Evolutionary conservation across 2,329 filamentous ascomycete genomes (phyloP).

Genomic region (Canariomyces notabilis): DNA sequence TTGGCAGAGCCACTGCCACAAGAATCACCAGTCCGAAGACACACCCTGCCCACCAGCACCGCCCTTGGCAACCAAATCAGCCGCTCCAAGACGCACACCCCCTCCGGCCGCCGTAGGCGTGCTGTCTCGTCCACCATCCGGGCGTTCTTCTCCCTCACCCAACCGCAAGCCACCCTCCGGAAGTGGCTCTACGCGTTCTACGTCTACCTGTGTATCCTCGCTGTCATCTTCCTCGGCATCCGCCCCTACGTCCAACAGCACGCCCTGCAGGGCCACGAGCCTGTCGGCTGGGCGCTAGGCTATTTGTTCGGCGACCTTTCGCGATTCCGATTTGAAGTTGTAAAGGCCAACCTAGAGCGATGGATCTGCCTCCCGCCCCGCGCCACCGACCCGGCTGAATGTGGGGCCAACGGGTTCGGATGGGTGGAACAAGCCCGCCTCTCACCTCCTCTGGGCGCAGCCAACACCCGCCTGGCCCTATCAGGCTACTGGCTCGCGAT

Average conservation of each 20-base stretch:
- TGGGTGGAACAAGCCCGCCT: slow-evolving; percentile 63
- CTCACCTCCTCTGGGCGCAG: slow-evolving; percentile 59
- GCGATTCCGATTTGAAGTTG: slow-evolving; percentile 65
- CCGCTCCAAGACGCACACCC: slow-evolving; percentile 48
- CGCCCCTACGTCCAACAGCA: slow-evolving; percentile 61
- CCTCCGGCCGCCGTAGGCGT: slow-evolving; percentile 61
- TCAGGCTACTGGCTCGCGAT: slow-evolving; percentile 68
- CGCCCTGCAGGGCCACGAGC: slow-evolving; percentile 69
- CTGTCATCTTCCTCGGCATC: slow-evolving; percentile 65
- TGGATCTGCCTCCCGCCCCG: slow-evolving; percentile 70
- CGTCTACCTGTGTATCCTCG: slow-evolving; percentile 63
- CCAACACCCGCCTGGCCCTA: slow-evolving; percentile 76
- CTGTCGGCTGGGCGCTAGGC: slow-evolving; percentile 85
- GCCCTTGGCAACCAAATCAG: slow-evolving; percentile 26
- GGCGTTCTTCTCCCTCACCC: slow-evolving; percentile 75
- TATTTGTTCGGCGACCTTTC: slow-evolving; percentile 81
- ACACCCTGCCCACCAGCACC: slow-evolving; percentile 48
- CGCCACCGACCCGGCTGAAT: slow-evolving; percentile 22
- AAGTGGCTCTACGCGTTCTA: slow-evolving; percentile 83
- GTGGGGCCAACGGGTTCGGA: slow-evolving; percentile 48
- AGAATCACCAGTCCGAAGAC: slow-evolving; percentile 33
- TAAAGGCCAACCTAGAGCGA: slow-evolving; percentile 60
- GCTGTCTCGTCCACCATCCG: slow-evolving; percentile 59
- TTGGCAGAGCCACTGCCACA: slow-evolving; percentile 1
- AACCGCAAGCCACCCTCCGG: slow-evolving; percentile 66